phyloP scores from a whole-genome alignment of 1,139 yeast species.

The Hyphopichia wangnamkhiaoensis region DNA sequence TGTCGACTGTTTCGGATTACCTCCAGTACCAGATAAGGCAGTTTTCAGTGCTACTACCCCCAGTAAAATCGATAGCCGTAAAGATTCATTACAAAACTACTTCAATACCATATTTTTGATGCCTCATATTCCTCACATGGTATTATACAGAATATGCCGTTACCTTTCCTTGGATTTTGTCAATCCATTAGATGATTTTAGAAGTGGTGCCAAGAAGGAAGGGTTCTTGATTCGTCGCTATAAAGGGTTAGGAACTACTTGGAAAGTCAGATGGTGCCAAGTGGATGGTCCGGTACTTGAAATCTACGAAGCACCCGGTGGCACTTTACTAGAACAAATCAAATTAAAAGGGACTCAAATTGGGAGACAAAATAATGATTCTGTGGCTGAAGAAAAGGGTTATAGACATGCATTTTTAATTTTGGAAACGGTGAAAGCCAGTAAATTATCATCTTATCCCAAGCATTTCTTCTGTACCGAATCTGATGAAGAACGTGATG shows the following conservation, averaged over 20 bases:
- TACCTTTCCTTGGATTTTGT: conserved; percentile 71
- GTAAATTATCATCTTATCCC: conserved; percentile 52
- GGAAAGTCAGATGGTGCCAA: conserved; percentile 78
- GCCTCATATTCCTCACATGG: conserved; percentile 61
- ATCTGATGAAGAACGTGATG: conserved; percentile 74
- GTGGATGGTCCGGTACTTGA: conserved; percentile 66
- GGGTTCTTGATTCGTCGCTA: conserved; percentile 67
- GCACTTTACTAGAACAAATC: conserved; percentile 57
- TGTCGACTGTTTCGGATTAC: conserved; percentile 59
- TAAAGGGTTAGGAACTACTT: conserved; percentile 55
- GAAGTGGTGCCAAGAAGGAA: conserved; percentile 59
- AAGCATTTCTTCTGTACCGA: conserved; percentile 83
- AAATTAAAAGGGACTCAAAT: conserved; percentile 60
- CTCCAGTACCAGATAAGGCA: conserved; percentile 59
- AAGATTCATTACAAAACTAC: conserved; percentile 57
- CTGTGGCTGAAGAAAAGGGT: conserved; percentile 68
- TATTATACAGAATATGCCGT: conserved; percentile 56
- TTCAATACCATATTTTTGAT: conserved; percentile 60
- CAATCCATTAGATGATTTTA: conserved; percentile 61
- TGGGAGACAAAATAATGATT: conserved; percentile 61
- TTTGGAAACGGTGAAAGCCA: conserved; percentile 59
- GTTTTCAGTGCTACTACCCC: conserved; percentile 64
- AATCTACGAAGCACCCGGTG: conserved; percentile 62
- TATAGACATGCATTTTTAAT: conserved; percentile 77
- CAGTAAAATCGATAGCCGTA: conserved; percentile 61